Evolutionary conservation across 805 yeast genomes (phyloP), one percentile per base, ranked within the genome.

Genomic region (Sugiyamaella lignohabitans): DNA sequence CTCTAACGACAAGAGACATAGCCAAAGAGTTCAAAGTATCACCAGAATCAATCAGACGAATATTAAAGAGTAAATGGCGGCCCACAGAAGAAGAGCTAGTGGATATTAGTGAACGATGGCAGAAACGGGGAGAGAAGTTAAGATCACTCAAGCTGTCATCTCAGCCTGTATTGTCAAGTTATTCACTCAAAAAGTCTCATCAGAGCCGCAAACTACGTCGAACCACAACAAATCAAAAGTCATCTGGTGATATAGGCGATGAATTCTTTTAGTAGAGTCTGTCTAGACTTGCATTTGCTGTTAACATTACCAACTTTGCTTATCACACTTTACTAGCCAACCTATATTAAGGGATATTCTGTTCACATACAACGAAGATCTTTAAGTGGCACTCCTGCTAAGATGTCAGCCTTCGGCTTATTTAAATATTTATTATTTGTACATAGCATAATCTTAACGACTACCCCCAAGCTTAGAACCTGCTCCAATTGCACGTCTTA

Each of bases 31-130:
- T 83, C 64, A 69, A 74, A 42, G 73, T 87, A 3, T 83, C 93
- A 1, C 91, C 94, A 1, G 94, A 88, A 54, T 85, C 89, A 0
- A 75, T 88, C 2, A 70, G 95, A 49, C 74, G 95, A 52, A 87
- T 89, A 17, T 61, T 89, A 53, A 80, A 78, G 59, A 80, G 91
- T 3, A 78, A 73, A 34, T 89, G 95, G 94, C 65, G 61, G 16
- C 95, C 96, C 0, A 69, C 63, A 3, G 72, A 67, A 1, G 72
- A 71, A n/a, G 85, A 81, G 49, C 73, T 69, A 35, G 62, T 57
- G 23, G 59, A 73, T 16, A 42, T 73, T 1, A 63, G 69, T 27
- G 64, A 65, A 16, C 71, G 91, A 52, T 83, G 86, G 80, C 63
- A 60, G 24, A 67, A 63, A 32, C 67, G 83, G 55, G 76, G 77